A percentile compares a stretch with the other conserved stretches of the same genome.
phyloP scores from a whole-genome alignment of 2,329 filamentous ascomycete genomes.

The Colletotrichum zoysiae region DNA sequence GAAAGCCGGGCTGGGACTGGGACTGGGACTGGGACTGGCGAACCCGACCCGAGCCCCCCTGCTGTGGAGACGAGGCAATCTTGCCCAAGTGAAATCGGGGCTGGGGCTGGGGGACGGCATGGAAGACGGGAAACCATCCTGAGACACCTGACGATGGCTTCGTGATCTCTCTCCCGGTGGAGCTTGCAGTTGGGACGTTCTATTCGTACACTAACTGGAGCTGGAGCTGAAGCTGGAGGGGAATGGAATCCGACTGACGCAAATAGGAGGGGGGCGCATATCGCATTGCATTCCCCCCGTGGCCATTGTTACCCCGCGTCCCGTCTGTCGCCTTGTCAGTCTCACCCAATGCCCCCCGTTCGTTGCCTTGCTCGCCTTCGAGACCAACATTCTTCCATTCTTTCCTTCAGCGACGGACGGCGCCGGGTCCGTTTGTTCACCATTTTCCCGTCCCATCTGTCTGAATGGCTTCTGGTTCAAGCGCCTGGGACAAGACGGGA shows the following conservation, averaged over 20 bases:
- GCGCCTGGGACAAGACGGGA: constrained; percentile 6
- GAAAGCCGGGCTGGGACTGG: constrained; percentile 9
- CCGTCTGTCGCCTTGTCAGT: constrained; percentile 26
- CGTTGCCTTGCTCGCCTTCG: constrained; percentile 1
- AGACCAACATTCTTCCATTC: constrained; percentile 11
- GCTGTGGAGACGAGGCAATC: constrained; percentile 15
- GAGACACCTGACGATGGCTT: constrained; percentile 39
- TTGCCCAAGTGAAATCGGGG: constrained; percentile 26
- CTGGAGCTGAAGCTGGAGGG: constrained; percentile 20
- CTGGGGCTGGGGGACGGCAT: constrained; percentile 19
- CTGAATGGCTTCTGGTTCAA: constrained; percentile 9
- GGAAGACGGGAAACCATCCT: constrained; percentile 37
- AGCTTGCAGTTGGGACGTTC: constrained; percentile 1
- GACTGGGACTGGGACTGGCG: not conserved
- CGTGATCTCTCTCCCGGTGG: constrained; percentile 29
- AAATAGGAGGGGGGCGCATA: constrained; percentile 30
- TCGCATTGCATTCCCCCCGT: not conserved
- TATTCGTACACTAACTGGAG: not conserved
- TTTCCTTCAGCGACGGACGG: constrained; percentile 2
- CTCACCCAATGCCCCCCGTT: constrained; percentile 2
- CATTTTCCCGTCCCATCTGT: constrained; percentile 28
- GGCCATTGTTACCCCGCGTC: constrained; percentile 26
- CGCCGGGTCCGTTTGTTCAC: constrained; percentile 19
- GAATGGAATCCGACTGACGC: constrained; percentile 23
- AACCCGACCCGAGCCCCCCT: constrained; percentile 9